These are phyloP conservation scores for Maudiozyma serrabonitensis DNA, from an alignment of 805 yeast species.

Conservation along the genomic window DNA sequence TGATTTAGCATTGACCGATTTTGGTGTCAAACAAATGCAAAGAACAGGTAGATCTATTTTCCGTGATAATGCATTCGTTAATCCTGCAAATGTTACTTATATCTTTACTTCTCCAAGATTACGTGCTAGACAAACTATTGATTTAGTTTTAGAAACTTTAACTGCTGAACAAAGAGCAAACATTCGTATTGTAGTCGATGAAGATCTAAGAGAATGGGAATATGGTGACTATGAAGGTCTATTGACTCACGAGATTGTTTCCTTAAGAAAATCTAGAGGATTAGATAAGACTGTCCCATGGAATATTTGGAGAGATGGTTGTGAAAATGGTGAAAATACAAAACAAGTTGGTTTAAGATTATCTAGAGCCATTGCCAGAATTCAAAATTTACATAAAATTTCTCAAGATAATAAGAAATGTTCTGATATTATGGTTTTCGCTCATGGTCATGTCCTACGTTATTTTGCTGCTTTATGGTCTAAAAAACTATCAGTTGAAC, in stretches of 20 bases:
- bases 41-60: conserved; percentile 66
- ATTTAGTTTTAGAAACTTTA: conserved; percentile 46
- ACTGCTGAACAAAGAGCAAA: conserved; percentile 34
- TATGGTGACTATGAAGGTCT: conserved; percentile 94
- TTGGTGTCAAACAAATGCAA: conserved; percentile 68
- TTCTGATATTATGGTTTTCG: conserved; percentile 74
- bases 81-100: conserved; percentile 51
- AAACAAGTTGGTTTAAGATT: conserved; percentile 59
- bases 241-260: conserved; percentile 55
- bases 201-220: conserved; percentile 88
- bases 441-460: conserved; percentile 89
- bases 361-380: conserved; percentile 56
- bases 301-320: conserved; percentile 88
- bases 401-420: conserved; percentile 42
- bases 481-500: conserved; percentile 26
- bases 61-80: conserved; percentile 47
- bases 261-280: conserved; percentile 50
- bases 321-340: conserved; percentile 79
- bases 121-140: conserved; percentile 69
- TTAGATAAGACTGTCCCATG: conserved; percentile 44
- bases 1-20: conserved; percentile 66
- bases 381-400: conserved; percentile 48
- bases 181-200: conserved; percentile 42
- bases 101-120: conserved; percentile 73
- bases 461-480: conserved; percentile 89